Evolutionary conservation across 2,329 filamentous ascomycete species (phyloP), one percentile per base, ranked within the genome.

Genomic region (Aspergillus sp.): DNA sequence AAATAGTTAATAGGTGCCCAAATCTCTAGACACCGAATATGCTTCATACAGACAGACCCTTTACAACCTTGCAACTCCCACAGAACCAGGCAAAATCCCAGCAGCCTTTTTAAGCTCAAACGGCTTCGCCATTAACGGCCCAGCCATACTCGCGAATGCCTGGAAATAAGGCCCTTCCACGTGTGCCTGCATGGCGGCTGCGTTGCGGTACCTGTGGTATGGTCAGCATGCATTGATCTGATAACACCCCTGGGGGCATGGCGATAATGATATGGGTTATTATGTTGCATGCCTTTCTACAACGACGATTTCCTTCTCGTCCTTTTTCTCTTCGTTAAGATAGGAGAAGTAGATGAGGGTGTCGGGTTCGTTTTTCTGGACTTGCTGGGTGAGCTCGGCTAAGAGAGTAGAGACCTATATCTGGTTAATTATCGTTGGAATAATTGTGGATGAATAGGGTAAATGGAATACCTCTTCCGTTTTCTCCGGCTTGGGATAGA

Each of bases 241-340:
- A 19, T 19, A 19, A 19, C 19, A 19, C 19, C 19, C 19, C 19
- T 2, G 19, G 19, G 19, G 19, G 19, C 19, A 19, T 19, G 19
- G 19, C 19, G 19, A 19, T 19, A 19, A 19, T 19, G 19, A 19
- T 19, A 19, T 19, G 19, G 19, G 19, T 19, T 19, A 19, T 19
- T 19, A 19, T 19, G 19, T 45, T 46, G 9, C 45, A 45, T 47
- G 65, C 63, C 60, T 59, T 40, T 66, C 63, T n/a, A 66, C 55
- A 9, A 62, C 55, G 28, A 65, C 54, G 41, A 67, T 57, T 41
- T 64, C 62, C 8, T 61, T 57, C 42, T 64, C 62, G 9, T 61
- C 57, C 34, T 58, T 59, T 34, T 58, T 59, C 9, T 57, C 58
- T 28, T 56, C 50, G 9, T 58, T 52, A 6, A 49, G 44, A 8